Conservation (phyloP, 805 yeast genomes). For the Ogataea degrootiae region DNA sequence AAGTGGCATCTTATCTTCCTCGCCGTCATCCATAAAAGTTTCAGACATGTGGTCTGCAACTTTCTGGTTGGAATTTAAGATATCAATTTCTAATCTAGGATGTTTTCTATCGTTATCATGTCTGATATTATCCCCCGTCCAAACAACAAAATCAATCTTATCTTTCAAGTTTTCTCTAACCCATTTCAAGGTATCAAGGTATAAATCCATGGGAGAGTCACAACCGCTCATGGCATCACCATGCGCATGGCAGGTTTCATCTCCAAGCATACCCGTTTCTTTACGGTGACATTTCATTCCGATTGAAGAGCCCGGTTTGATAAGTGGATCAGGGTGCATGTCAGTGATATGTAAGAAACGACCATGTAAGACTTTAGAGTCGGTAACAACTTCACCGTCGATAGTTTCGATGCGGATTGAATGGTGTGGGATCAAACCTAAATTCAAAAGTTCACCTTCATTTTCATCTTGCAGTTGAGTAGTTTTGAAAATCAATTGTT, state of each 20-base stretch:
- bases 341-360: slow-evolving; percentile 84
- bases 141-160: slow-evolving; percentile 77
- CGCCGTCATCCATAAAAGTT: slow-evolving; percentile 46
- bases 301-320: slow-evolving; percentile 45
- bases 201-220: slow-evolving; percentile 63
- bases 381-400: slow-evolving; percentile 9
- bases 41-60: slow-evolving; percentile 50
- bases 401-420: slow-evolving; percentile 29
- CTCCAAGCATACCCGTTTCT: slow-evolving; percentile 30
- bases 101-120: slow-evolving; percentile 73
- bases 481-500: neutral
- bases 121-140: slow-evolving; percentile 89
- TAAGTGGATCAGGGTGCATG: slow-evolving; percentile 76
- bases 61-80: slow-evolving; percentile 61
- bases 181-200: slow-evolving; percentile 65
- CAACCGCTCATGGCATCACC: slow-evolving; percentile 78
- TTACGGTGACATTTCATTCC: slow-evolving; percentile 52
- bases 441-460: slow-evolving; percentile 25
- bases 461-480: slow-evolving; percentile 12
- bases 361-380: slow-evolving; percentile 48
- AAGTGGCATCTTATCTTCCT: slow-evolving; percentile 23
- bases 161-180: slow-evolving; percentile 57
- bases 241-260: slow-evolving; percentile 54
- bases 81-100: slow-evolving; percentile 72
- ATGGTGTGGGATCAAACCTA: slow-evolving; percentile 39